These are phyloP conservation scores for Peniophora sp. DNA, from an alignment of 1,284 basidiomycete genomes.

Conservation along the genomic window DNA sequence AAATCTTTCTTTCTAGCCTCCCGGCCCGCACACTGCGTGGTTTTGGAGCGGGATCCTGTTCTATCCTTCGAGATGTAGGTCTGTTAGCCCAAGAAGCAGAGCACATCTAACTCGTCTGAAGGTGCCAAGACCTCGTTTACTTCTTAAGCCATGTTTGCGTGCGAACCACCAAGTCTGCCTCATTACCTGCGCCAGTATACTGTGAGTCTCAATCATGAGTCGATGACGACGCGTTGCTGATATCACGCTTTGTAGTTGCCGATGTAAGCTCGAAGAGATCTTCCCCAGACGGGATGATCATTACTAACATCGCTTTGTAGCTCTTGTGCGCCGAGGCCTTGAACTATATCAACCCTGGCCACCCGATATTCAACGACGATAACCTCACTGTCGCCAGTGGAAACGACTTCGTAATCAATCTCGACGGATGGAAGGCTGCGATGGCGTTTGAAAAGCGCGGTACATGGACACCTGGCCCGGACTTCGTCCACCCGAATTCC, in stretches of 20 bases:
- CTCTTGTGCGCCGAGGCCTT: background rate
- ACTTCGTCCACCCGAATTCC: background rate
- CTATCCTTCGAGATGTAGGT: conserved; percentile 19
- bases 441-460: background rate
- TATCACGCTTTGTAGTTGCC: background rate
- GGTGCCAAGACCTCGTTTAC: conserved; percentile 45
- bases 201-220: conserved; percentile 31
- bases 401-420: background rate
- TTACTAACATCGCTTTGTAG: background rate
- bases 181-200: conserved; percentile 58
- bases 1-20: conserved; percentile 25
- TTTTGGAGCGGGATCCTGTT: conserved; percentile 44
- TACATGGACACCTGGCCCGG: background rate
- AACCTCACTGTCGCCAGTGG: background rate
- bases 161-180: conserved; percentile 55
- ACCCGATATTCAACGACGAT: background rate
- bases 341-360: background rate
- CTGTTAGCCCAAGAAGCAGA: too few species aligned
- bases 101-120: too few species aligned
- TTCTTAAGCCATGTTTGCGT: conserved; percentile 48
- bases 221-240: background rate
- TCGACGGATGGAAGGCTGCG: background rate
- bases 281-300: background rate
- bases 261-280: background rate
- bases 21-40: conserved; percentile 49